A percentile compares a stretch with the other conserved stretches of the same genome.
These are phyloP conservation scores for Aspergillus aculeatus DNA, from an alignment of 2,329 filamentous ascomycete genomes.

Conservation along the genomic window DNA sequence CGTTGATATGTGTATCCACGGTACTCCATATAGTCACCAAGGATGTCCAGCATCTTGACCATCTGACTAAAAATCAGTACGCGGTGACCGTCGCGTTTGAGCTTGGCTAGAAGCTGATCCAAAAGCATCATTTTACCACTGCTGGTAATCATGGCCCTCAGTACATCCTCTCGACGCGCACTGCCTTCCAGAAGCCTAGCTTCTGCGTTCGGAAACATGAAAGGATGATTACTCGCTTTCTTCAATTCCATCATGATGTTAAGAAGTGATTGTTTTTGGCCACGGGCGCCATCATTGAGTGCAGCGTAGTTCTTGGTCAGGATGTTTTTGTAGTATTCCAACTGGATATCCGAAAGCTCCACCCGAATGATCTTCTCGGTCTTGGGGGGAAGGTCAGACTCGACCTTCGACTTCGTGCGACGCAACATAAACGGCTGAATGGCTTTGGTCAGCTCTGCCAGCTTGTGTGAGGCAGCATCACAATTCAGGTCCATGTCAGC, in stretches of 20 bases:
- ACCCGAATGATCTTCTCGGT: constrained; percentile 99
- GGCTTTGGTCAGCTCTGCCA: constrained; percentile 77
- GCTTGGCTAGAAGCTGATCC: constrained; percentile 88
- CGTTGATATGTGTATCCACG: constrained; percentile 95
- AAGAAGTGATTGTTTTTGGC: constrained; percentile 89
- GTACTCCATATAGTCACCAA: constrained; percentile 88
- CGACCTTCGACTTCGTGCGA: constrained; percentile 94
- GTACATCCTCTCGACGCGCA: constrained; percentile 78
- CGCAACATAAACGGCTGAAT: constrained; percentile 95
- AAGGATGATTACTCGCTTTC: constrained; percentile 97
- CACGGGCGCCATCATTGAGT: constrained; percentile 82
- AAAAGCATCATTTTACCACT: constrained; percentile 99
- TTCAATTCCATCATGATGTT: constrained; percentile 99
- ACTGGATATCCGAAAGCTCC: constrained; percentile 90
- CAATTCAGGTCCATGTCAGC: constrained; percentile 84
- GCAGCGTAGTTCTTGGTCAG: constrained; percentile 94
- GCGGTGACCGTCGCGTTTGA: constrained; percentile 89
- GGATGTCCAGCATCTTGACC: constrained; percentile 97
- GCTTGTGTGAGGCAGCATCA: constrained; percentile 79
- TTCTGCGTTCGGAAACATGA: constrained; percentile 95
- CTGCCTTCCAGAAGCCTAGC: constrained; percentile 81
- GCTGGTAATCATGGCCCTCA: constrained; percentile 90
- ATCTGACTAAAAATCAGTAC: constrained; percentile 99
- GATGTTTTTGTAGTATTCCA: constrained; percentile 99
- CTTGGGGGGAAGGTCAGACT: constrained; percentile 93